Percentiles rank a stretch among this genome's conserved stretches.
Conservation (phyloP, 192 early-diverging fungal genomes). For the Irineochytrium annulatum region DNA sequence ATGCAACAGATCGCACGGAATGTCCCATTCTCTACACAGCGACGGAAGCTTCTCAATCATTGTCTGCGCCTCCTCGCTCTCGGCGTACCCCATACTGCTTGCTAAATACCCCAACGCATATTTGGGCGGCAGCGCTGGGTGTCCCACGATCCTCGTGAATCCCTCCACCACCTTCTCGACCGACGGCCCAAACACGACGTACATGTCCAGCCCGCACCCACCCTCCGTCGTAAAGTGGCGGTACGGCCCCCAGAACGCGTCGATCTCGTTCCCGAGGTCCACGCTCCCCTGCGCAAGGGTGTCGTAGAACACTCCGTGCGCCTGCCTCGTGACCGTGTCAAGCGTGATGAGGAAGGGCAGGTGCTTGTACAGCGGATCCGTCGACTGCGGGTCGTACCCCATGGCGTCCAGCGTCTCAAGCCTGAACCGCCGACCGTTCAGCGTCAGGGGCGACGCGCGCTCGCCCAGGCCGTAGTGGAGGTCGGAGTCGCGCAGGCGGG, state of each 20-base stretch:
- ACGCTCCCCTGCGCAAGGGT: conserved; percentile 39
- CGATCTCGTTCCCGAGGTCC: conserved; percentile 48
- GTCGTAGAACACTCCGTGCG: conserved; percentile 57
- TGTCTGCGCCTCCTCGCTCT: conserved; percentile 49
- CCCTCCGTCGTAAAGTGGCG: conserved; percentile 33
- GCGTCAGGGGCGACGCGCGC: conserved; percentile 35
- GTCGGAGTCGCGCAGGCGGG: conserved; percentile 14
- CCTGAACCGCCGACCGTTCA: conserved; percentile 45
- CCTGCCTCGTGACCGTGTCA: conserved; percentile 19
- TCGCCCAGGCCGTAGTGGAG: conserved; percentile 54
- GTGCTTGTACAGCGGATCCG: conserved; percentile 61
- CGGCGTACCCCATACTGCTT: conserved; percentile 62
- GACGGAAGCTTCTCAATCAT: conserved; percentile 40
- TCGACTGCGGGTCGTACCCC: conserved; percentile 50
- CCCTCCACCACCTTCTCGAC: conserved; percentile 34
- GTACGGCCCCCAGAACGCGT: conserved; percentile 53
- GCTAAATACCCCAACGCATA: conserved; percentile 58
- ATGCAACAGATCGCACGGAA: conserved; percentile 60
- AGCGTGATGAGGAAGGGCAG: conserved; percentile 50
- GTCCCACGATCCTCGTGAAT: conserved; percentile 39
- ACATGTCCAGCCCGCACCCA: conserved; percentile 40
- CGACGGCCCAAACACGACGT: conserved; percentile 33
- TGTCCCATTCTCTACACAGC: conserved; percentile 34
- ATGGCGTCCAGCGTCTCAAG: conserved; percentile 51
- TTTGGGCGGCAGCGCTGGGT: conserved; percentile 44